Evolutionary conservation across 495 filamentous ascomycete genomes (phyloP).

Genomic region (Pyrenula massariospora): DNA sequence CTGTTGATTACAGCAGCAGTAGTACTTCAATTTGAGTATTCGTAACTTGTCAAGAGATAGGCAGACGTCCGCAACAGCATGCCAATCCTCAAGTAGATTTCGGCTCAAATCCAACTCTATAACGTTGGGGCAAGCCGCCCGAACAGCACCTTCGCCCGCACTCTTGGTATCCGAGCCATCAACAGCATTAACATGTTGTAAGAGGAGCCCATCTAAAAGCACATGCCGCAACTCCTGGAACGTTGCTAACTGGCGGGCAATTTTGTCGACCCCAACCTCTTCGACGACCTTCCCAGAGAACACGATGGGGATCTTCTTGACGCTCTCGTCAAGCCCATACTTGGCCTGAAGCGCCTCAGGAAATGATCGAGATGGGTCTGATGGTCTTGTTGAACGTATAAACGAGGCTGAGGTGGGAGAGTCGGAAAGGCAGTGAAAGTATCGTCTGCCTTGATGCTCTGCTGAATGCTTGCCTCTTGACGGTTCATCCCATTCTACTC

Average conservation of each 20-base stretch:
- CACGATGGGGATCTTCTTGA: slow-evolving; percentile 37
- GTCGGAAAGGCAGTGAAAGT: slow-evolving; percentile 63
- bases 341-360: slow-evolving; percentile 70
- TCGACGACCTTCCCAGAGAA: slow-evolving; percentile 84
- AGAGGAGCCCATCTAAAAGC: slow-evolving; percentile 62
- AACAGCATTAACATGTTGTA: slow-evolving; percentile 33
- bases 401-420: slow-evolving; percentile 66
- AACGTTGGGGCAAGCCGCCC: slow-evolving; percentile 44
- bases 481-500: slow-evolving; percentile 92
- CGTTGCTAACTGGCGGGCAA: slow-evolving; percentile 63
- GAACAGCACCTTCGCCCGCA: slow-evolving; percentile 17
- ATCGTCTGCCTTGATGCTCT: slow-evolving; percentile 60
- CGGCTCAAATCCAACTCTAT: slow-evolving; percentile 76
- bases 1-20: neutral
- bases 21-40: slow-evolving; percentile 58
- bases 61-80: slow-evolving; percentile 58
- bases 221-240: slow-evolving; percentile 69
- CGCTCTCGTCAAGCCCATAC: slow-evolving; percentile 45
- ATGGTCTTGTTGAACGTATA: slow-evolving; percentile 60
- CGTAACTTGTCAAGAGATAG: slow-evolving; percentile 47
- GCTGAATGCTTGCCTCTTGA: slow-evolving; percentile 83
- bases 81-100: slow-evolving; percentile 61
- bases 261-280: slow-evolving; percentile 94
- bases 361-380: slow-evolving; percentile 58
- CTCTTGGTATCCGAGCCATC: slow-evolving; percentile 18